These are phyloP conservation scores for Trichoderma afroharzianum DNA, from an alignment of 2,329 filamentous ascomycete genomes.

Conservation along the genomic window DNA sequence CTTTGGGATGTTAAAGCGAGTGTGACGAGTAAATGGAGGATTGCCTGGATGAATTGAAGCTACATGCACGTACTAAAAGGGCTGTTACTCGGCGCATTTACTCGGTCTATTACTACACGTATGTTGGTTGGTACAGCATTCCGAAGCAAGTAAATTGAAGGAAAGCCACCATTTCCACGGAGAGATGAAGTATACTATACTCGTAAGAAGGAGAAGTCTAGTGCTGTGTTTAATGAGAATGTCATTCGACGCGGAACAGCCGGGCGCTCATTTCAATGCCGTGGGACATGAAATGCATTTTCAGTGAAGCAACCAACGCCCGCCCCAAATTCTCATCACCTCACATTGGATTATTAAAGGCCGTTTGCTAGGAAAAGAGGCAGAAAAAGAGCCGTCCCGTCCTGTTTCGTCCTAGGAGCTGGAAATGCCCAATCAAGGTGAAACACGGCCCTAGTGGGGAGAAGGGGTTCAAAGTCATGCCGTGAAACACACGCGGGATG, in stretches of 20 bases:
- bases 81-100: background rate
- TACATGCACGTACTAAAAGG: background rate
- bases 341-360: background rate
- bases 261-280: background rate
- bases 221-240: background rate
- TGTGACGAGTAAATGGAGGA: background rate
- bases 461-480: slow-evolving; percentile 2
- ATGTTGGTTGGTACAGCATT: background rate
- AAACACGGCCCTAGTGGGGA: slow-evolving; percentile 11
- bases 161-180: background rate
- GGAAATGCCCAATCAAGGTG: slow-evolving; percentile 12
- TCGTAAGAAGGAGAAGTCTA: background rate
- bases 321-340: background rate
- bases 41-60: background rate
- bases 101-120: background rate
- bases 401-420: slow-evolving; percentile 10
- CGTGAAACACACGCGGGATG: slow-evolving; percentile 4
- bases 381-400: background rate
- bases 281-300: background rate
- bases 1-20: background rate
- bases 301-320: background rate
- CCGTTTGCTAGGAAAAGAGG: background rate
- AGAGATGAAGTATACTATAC: too few species aligned
- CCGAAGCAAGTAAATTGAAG: background rate
- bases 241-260: background rate